Percentiles rank a stretch among this genome's conserved stretches.
phyloP scores from a whole-genome alignment of 2,329 filamentous ascomycete species.

The Diaporthe batatas region DNA sequence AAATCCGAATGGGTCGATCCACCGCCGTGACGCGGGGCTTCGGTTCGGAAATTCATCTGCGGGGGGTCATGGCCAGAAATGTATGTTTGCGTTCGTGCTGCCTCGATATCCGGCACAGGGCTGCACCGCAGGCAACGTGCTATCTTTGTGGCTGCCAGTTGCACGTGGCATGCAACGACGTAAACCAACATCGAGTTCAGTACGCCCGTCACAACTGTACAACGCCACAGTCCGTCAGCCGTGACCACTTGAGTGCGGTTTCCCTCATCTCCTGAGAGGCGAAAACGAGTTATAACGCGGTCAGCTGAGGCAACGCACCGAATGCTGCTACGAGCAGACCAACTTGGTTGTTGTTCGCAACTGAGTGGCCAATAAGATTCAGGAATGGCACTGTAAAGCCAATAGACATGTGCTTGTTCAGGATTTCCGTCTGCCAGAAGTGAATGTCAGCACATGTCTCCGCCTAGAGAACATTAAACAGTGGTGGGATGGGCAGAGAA shows the following conservation, averaged over 20 bases:
- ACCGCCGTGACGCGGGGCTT: neutral
- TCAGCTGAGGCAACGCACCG: constrained; percentile 50
- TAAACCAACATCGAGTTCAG: constrained; percentile 50
- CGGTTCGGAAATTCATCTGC: neutral
- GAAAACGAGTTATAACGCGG: neutral
- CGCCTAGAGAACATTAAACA: neutral
- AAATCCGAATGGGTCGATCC: neutral
- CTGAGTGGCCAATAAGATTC: constrained; percentile 55
- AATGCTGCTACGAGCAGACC: constrained; percentile 60
- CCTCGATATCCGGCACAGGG: constrained; percentile 37
- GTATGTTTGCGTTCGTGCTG: neutral
- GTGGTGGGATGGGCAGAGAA: no score
- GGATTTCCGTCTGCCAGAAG: constrained; percentile 58
- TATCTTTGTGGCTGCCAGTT: constrained; percentile 42
- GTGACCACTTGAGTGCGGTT: constrained; percentile 13
- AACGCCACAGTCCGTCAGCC: neutral
- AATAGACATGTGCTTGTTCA: constrained; percentile 65
- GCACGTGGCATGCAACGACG: constrained; percentile 47
- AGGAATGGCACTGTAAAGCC: constrained; percentile 65
- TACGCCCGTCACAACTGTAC: constrained; percentile 50
- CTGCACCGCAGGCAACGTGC: constrained; percentile 8
- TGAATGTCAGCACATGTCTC: constrained; percentile 21
- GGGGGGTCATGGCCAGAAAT: neutral
- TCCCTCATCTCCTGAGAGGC: neutral
- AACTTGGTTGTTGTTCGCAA: constrained; percentile 52